A percentile compares a stretch with the other conserved stretches of the same genome.
Conservation (phyloP, 768 basidiomycete genomes). For the Phylloporus sp. region DNA sequence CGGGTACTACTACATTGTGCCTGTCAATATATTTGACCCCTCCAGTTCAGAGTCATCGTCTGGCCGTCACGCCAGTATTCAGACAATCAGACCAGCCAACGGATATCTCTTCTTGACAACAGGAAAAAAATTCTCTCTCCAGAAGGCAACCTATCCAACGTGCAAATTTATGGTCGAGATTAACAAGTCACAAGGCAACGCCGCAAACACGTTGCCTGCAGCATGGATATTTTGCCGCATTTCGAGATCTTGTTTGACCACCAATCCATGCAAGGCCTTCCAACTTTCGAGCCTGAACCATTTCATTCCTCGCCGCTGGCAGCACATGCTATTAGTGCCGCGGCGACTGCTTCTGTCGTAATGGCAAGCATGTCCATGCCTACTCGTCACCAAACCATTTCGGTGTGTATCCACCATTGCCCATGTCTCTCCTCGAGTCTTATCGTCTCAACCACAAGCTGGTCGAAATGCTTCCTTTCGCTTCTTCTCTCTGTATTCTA, state of each 20-base stretch:
- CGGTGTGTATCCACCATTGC: constrained; percentile 22
- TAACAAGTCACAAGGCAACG: constrained; percentile 20
- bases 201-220: constrained; percentile 29
- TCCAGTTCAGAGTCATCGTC: background rate
- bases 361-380: constrained; percentile 28
- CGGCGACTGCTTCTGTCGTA: constrained; percentile 29
- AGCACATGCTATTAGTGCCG: constrained; percentile 29
- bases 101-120: background rate
- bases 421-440: constrained; percentile 12
- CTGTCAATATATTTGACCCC: background rate
- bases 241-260: constrained; percentile 19
- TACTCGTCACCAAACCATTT: constrained; percentile 24
- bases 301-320: constrained; percentile 25
- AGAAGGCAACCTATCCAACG: background rate
- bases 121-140: background rate
- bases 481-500: constrained; percentile 31
- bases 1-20: background rate
- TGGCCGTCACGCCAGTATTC: background rate
- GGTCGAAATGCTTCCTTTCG: constrained; percentile 36
- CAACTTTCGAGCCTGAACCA: constrained; percentile 25
- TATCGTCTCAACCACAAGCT: constrained; percentile 23
- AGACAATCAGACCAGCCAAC: background rate
- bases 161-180: constrained; percentile 2
- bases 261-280: constrained; percentile 30
- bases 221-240: constrained; percentile 21